Percentiles rank a stretch among this genome's conserved stretches.
Evolutionary conservation across 345 rosid genomes (phyloP).

Genomic region (Salix udensis): DNA sequence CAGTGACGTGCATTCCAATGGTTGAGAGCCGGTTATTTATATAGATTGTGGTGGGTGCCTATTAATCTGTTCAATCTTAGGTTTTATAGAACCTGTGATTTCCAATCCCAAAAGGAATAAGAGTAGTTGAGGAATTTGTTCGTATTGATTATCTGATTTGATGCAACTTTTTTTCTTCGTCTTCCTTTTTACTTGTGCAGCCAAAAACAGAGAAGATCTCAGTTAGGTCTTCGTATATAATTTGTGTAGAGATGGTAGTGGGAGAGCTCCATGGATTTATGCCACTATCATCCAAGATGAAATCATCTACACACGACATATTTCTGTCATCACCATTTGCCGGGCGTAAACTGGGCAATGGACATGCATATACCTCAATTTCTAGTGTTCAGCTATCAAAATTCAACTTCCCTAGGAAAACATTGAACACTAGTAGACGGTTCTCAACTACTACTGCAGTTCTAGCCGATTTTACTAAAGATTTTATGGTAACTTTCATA

Average conservation of each 20-base stretch:
- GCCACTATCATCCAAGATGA: conserved; percentile 20
- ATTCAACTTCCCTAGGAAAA: conserved; percentile 14
- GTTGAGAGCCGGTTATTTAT: no score
- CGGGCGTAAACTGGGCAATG: conserved; percentile 23
- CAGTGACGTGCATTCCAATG: no score
- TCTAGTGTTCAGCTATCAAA: conserved; percentile 28
- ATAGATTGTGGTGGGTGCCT: no score
- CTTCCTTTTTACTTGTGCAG: conserved; percentile 7
- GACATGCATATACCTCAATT: conserved; percentile 13
- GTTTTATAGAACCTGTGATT: not conserved
- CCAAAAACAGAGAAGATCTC: conserved; percentile 8
- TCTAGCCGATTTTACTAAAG: conserved; percentile 55
- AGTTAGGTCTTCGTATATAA: no score
- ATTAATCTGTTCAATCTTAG: no score
- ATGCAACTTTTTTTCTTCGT: not conserved
- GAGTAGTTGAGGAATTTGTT: not conserved
- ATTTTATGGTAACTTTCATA: conserved; percentile 40
- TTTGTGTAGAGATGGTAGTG: conserved; percentile 4
- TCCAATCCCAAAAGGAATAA: not conserved
- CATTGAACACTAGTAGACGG: conserved; percentile 20
- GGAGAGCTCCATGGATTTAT: conserved; percentile 12
- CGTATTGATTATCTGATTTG: not conserved
- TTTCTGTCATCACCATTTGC: conserved; percentile 32
- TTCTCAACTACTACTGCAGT: conserved; percentile 25
- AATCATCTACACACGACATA: conserved; percentile 20